Evolutionary conservation across 306 rosid species (phyloP), one percentile per base, ranked within the genome.

Genomic region (Castanospermum australe): DNA sequence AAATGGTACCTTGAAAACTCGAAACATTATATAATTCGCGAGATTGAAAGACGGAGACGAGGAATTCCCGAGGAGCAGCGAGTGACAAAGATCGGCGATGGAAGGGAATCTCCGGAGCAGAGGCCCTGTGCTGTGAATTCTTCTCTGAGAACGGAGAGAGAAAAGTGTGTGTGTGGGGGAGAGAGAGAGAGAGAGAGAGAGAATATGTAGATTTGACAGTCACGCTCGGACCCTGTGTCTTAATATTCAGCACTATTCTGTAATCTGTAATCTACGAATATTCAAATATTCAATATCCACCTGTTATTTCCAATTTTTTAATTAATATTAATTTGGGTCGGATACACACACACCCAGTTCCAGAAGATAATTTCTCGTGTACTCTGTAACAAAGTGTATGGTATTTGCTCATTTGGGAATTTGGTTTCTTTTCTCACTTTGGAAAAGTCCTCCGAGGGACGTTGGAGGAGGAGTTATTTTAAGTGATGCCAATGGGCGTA

Each of bases 161-260:
- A 75, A n/a, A n/a, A n/a, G n/a, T n/a, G n/a, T n/a, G n/a, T n/a
- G n/a, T n/a, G 73, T 60, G 85, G 56, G 83, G 82, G 72, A 35
- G 39, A 35, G 39, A 35, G 39, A 35, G 6, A 35, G 1, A 2
- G 39, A 35, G 6, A 35, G 39, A 35, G 39, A 35, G 39, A 89
- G 93, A 90, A 84, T 89, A 88, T 91, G 93, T 81, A 91, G 98
- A 95, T 92, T 95, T 92, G 97, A 92, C 93, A 91, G 93, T 92
- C 97, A 85, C 89, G 85, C 97, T 87, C 81, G 89, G 88, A 84
- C 90, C 85, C 85, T 65, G 82, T 86, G 87, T 79, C 78, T 81
- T 84, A 79, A 82, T 75, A 81, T 81, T 83, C 71, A 67, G 84
- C 67, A 81, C 73, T 78, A 79, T 81, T 81, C 81, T 50, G 77